phyloP scores from a whole-genome alignment of 2,329 filamentous ascomycete genomes.

The Alternaria sp. region DNA sequence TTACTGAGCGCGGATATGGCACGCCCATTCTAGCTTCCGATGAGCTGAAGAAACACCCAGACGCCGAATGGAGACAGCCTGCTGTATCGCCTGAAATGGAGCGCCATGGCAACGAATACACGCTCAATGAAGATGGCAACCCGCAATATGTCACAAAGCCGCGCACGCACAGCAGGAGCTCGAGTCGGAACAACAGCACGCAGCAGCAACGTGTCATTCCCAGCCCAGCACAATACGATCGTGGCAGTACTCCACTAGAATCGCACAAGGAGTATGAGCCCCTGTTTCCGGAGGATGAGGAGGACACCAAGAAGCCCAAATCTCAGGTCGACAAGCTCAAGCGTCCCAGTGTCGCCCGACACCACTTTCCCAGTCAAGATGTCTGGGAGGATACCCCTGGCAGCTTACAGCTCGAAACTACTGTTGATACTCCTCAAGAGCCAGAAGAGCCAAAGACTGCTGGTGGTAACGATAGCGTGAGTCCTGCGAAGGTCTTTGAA shows the following conservation, averaged over 20 bases:
- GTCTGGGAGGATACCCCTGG: constrained; percentile 96
- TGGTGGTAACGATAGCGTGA: constrained; percentile 48
- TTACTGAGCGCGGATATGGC: constrained; percentile 67
- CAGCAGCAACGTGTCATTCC: constrained; percentile 52
- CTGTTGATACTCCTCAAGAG: constrained; percentile 81
- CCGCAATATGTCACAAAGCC: constrained; percentile 57
- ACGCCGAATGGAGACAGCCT: constrained; percentile 73
- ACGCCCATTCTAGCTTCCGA: constrained; percentile 89
- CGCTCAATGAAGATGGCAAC: constrained; percentile 51
- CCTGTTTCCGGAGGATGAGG: constrained; percentile 79
- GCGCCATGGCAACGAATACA: constrained; percentile 63
- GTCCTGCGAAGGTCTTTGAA: constrained; percentile 50
- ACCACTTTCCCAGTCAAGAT: constrained; percentile 90
- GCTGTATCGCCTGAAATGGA: constrained; percentile 76
- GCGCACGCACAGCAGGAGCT: constrained; percentile 59
- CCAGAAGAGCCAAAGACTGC: constrained; percentile 54
- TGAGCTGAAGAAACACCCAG: constrained; percentile 78
- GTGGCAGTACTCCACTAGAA: constrained; percentile 72
- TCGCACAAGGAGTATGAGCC: constrained; percentile 95
- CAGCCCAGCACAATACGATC: constrained; percentile 56
- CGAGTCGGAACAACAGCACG: constrained; percentile 64
- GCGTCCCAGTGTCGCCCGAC: constrained; percentile 56
- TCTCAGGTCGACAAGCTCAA: constrained; percentile 64
- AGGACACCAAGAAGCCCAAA: constrained; percentile 61
- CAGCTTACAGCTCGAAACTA: constrained; percentile 77